These are phyloP conservation scores for Aspergillus texensis DNA, from an alignment of 2,329 filamentous ascomycete genomes.

Conservation along the genomic window DNA sequence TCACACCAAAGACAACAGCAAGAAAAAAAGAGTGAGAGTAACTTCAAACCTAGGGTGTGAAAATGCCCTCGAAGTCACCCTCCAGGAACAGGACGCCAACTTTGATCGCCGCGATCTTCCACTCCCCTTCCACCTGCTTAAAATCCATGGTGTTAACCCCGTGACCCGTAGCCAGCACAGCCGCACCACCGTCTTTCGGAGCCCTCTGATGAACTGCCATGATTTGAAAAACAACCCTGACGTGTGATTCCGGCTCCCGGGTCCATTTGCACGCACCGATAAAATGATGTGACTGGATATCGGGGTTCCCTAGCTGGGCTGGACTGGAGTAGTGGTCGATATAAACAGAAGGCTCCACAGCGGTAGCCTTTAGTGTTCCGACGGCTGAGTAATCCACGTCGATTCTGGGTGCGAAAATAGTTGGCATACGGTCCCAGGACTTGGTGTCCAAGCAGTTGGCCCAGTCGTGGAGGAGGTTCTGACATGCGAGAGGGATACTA, in stretches of 20 bases:
- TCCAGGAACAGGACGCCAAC: background rate
- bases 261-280: constrained; percentile 6
- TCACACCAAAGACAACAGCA: too few species aligned
- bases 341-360: background rate
- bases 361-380: background rate
- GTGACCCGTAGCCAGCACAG: constrained; percentile 1
- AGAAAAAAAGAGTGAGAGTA: too few species aligned
- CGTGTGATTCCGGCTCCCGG: background rate
- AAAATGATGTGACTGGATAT: constrained; percentile 1
- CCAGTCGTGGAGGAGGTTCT: constrained; percentile 8
- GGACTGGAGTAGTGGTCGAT: background rate
- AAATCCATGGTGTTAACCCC: constrained; percentile 7
- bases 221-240: constrained; percentile 6
- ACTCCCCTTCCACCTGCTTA: background rate
- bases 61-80: background rate
- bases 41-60: too few species aligned
- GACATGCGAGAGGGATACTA: background rate
- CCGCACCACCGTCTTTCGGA: background rate
- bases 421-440: constrained; percentile 2
- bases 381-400: constrained; percentile 5
- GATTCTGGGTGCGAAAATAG: background rate
- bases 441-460: constrained; percentile 7
- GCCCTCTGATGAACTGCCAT: background rate
- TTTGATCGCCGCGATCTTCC: background rate
- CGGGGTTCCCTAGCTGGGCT: background rate